A percentile compares a stretch with the other conserved stretches of the same genome.
These are phyloP conservation scores for Didymellaceae sp. DNA, from an alignment of 2,329 filamentous ascomycete genomes.

Conservation along the genomic window DNA sequence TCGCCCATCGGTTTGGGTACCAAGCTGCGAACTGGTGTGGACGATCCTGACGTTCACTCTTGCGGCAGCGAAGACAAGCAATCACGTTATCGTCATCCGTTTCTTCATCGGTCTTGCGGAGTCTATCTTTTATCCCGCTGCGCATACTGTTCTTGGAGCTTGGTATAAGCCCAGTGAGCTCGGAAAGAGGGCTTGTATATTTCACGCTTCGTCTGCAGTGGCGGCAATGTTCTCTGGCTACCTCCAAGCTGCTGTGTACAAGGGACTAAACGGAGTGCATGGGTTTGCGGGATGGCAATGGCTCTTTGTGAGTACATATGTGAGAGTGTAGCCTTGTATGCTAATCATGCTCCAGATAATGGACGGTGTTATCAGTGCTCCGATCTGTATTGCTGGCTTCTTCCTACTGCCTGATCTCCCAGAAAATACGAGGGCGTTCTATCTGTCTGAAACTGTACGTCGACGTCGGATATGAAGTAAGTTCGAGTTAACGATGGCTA, in stretches of 20 bases:
- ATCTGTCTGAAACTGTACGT: constrained; percentile 20
- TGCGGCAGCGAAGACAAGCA: constrained; percentile 28
- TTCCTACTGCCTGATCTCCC: constrained; percentile 29
- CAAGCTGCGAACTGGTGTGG: constrained; percentile 29
- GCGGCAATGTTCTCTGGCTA: constrained; percentile 35
- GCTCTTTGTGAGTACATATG: constrained; percentile 22
- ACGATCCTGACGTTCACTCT: constrained; percentile 32
- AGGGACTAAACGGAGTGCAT: constrained; percentile 25
- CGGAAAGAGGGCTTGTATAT: constrained; percentile 33
- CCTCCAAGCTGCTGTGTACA: constrained; percentile 29
- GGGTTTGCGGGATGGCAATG: constrained; percentile 32
- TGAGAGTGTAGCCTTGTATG: not conserved
- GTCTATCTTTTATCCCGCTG: constrained; percentile 29
- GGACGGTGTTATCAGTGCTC: constrained; percentile 25
- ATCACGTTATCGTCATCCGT: constrained; percentile 30
- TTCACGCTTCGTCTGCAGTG: constrained; percentile 27
- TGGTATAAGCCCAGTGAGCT: constrained; percentile 35
- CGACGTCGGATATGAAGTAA: no score
- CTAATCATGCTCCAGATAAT: constrained; percentile 17
- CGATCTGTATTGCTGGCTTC: constrained; percentile 24
- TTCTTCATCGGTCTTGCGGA: constrained; percentile 33
- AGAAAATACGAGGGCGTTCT: constrained; percentile 22
- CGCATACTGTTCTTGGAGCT: constrained; percentile 29
- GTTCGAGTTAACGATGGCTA: not conserved
- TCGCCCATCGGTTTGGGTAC: constrained; percentile 29